A percentile compares a stretch with the other conserved stretches of the same genome.
Conservation (phyloP, 768 basidiomycete genomes). For the Leccinum ochraceum region DNA sequence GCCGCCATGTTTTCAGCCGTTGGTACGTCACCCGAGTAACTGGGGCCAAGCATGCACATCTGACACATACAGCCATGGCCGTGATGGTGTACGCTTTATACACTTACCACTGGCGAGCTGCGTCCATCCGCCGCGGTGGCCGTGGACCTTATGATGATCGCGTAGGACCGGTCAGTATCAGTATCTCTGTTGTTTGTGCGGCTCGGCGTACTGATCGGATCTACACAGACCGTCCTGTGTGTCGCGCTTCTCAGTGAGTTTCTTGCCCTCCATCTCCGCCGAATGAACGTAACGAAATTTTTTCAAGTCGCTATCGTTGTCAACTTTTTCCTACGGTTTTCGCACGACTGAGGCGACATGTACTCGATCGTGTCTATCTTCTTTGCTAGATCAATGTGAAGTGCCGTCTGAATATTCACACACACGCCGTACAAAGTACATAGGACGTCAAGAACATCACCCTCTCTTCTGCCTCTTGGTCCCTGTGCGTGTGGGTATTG, state of each 20-base stretch:
- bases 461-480: conserved; percentile 61
- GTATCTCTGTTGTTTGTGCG: conserved; percentile 8
- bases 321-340: conserved; percentile 85
- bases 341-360: conserved; percentile 31
- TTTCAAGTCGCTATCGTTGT: conserved; percentile 73
- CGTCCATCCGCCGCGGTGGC: conserved; percentile 87
- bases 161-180: conserved; percentile 80
- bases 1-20: conserved; percentile 96
- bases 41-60: neutral
- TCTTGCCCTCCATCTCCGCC: neutral
- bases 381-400: conserved; percentile 18
- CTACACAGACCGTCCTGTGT: conserved; percentile 73
- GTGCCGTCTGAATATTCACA: conserved; percentile 6
- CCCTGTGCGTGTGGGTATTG: conserved; percentile 48
- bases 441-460: conserved; percentile 25
- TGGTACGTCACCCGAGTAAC: conserved; percentile 50
- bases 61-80: conserved; percentile 69
- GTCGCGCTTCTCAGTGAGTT: conserved; percentile 72
- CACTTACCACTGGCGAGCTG: conserved; percentile 96
- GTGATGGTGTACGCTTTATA: conserved; percentile 97
- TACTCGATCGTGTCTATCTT: neutral
- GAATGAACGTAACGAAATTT: neutral
- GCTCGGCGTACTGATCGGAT: conserved; percentile 11
- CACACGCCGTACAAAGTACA: conserved; percentile 5
- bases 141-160: conserved; percentile 97